These are phyloP conservation scores for Evansstolkia leycettana DNA, from an alignment of 495 filamentous ascomycete species.

Conservation along the genomic window DNA sequence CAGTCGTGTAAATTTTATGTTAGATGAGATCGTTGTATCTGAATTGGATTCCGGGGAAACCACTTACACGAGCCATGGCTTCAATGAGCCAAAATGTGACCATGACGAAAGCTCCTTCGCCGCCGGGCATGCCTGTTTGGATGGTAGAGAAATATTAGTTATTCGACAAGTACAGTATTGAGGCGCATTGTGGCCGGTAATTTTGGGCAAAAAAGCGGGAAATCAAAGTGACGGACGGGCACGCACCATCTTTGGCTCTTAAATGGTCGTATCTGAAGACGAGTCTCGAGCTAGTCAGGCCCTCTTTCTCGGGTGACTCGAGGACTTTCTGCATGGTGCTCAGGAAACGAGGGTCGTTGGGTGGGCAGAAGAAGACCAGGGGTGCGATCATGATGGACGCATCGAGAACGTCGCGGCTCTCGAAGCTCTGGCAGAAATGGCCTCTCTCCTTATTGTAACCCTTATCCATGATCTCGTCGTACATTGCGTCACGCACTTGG, in stretches of 20 bases:
- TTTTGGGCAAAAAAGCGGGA: neutral
- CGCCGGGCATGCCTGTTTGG: conserved; percentile 50
- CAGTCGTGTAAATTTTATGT: neutral
- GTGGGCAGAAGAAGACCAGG: conserved; percentile 62
- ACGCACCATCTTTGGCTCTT: conserved; percentile 51
- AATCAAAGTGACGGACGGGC: neutral
- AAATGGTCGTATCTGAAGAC: conserved; percentile 60
- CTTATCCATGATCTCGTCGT: conserved; percentile 61
- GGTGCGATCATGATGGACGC: conserved; percentile 61
- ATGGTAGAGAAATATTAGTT: conserved; percentile 1
- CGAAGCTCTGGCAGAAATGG: conserved; percentile 61
- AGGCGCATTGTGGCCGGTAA: too few relatives aligned
- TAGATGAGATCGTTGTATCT: neutral
- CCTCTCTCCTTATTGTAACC: conserved; percentile 51
- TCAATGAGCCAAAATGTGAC: conserved; percentile 70
- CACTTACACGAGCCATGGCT: conserved; percentile 54
- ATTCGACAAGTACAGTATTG: neutral
- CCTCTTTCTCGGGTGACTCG: conserved; percentile 54
- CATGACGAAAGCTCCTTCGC: conserved; percentile 68
- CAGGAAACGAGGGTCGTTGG: conserved; percentile 59
- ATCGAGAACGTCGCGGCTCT: conserved; percentile 52
- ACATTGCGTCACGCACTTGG: conserved; percentile 46
- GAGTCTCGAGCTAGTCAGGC: conserved; percentile 55
- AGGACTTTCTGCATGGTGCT: conserved; percentile 58
- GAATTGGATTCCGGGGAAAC: conserved; percentile 1